phyloP scores from a whole-genome alignment of 176 grass and related monocot species.

The Phoenix dactylifera region DNA sequence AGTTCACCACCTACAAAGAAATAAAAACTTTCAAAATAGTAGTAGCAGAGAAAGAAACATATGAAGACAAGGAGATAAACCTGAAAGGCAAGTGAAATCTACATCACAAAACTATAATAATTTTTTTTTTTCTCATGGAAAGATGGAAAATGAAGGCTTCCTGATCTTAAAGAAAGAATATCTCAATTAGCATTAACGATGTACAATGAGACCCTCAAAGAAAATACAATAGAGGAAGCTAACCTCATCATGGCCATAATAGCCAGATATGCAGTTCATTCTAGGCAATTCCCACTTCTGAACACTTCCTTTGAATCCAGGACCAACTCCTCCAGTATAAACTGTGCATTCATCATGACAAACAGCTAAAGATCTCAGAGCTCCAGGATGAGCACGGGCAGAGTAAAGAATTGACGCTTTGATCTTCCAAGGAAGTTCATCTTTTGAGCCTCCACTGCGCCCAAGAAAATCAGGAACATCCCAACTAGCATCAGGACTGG shows the following conservation, averaged over 20 bases:
- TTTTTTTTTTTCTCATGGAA: too few species aligned
- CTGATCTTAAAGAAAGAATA: too few species aligned
- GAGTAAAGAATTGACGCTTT: conserved; percentile 71
- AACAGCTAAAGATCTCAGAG: conserved; percentile 56
- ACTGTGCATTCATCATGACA: conserved; percentile 76
- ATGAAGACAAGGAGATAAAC: neutral
- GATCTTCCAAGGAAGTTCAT: conserved; percentile 67
- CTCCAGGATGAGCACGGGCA: conserved; percentile 71
- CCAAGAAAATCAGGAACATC: conserved; percentile 63
- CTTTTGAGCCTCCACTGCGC: conserved; percentile 45
- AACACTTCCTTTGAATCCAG: conserved; percentile 90
- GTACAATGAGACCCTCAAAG: conserved; percentile 16
- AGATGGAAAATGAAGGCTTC: too few species aligned
- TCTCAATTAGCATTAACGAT: too few species aligned
- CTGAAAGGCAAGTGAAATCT: too few species aligned
- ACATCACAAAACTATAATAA: too few species aligned
- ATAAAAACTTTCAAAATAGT: neutral
- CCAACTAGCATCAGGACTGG: conserved; percentile 48
- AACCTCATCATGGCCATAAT: conserved; percentile 97
- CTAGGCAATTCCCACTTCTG: conserved; percentile 88
- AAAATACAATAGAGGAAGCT: conserved; percentile 17
- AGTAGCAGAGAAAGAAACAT: conserved; percentile 3
- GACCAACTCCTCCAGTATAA: conserved; percentile 87
- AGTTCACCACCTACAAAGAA: conserved; percentile 69
- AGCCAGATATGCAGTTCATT: conserved; percentile 77